phyloP scores from a whole-genome alignment of 495 filamentous ascomycete genomes.

The Aspergillus panamensis region DNA sequence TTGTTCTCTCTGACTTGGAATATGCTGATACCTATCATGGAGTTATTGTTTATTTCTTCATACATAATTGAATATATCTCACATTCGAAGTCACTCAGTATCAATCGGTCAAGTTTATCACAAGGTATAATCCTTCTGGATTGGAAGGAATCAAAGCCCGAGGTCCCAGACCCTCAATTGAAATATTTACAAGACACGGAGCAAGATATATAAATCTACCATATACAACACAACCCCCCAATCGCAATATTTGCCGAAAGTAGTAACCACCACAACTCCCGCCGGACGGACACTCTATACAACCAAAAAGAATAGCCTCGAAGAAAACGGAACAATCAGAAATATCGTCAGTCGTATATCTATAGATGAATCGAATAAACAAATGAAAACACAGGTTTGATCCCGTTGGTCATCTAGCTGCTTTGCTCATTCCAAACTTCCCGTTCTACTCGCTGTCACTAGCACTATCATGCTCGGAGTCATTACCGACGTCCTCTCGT shows the following conservation, averaged over 20 bases:
- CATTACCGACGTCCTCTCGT: conserved; percentile 30
- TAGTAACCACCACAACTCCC: not conserved
- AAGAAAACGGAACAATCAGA: not conserved
- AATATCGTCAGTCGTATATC: conserved; percentile 5
- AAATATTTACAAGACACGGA: too few species aligned
- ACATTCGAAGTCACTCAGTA: too few species aligned
- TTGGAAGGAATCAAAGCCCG: too few species aligned
- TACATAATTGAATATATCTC: not conserved
- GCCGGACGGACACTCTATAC: not conserved
- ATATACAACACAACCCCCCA: too few species aligned
- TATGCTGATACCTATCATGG: conserved; percentile 1
- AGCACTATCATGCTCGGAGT: conserved; percentile 33
- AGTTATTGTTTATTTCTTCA: not conserved
- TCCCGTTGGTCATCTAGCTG: not conserved
- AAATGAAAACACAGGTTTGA: not conserved
- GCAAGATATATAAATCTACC: too few species aligned
- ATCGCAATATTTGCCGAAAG: not conserved
- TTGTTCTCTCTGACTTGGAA: not conserved
- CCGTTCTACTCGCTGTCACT: conserved; percentile 42
- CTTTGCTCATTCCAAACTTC: not conserved
- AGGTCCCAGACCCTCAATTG: too few species aligned
- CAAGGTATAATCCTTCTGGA: too few species aligned
- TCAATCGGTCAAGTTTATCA: too few species aligned
- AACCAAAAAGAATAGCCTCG: not conserved
- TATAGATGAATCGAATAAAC: conserved; percentile 8